These are phyloP conservation scores for Dryas integrifolia DNA, from an alignment of 331 rosid species.

Conservation along the genomic window DNA sequence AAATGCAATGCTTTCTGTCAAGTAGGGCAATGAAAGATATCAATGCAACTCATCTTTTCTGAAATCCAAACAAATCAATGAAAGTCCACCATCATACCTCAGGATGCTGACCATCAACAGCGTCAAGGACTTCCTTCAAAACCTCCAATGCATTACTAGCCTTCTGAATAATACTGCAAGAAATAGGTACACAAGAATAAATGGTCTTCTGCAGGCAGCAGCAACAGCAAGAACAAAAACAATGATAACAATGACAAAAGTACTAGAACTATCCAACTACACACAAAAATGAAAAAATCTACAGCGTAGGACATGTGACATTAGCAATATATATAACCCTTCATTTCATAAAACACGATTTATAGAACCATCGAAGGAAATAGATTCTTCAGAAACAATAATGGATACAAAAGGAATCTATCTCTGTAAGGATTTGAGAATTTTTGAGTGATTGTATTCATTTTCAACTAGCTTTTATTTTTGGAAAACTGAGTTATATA, in stretches of 20 bases:
- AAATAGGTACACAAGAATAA: constrained; percentile 30
- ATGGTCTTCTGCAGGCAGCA: constrained; percentile 7
- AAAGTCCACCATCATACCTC: constrained; percentile 54
- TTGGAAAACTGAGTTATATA: too few species aligned
- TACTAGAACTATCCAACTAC: background rate
- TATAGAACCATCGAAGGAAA: background rate
- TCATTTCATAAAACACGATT: background rate
- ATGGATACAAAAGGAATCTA: background rate
- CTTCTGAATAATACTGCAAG: constrained; percentile 72
- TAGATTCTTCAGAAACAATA: background rate
- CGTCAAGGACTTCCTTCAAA: constrained; percentile 83
- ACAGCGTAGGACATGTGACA: background rate
- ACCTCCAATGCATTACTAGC: constrained; percentile 73
- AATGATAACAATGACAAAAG: background rate
- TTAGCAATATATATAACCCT: background rate
- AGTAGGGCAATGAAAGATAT: background rate
- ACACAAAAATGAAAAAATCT: background rate
- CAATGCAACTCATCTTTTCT: background rate
- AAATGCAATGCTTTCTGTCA: background rate
- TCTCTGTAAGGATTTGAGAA: background rate
- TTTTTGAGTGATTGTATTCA: background rate
- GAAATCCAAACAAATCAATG: constrained; percentile 19
- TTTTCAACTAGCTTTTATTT: background rate
- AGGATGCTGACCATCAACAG: constrained; percentile 58
- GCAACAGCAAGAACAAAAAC: background rate